Evolutionary conservation across 2,329 filamentous ascomycete genomes (phyloP), one percentile per base, ranked within the genome.

Genomic region (Knoxdaviesia capensis): DNA sequence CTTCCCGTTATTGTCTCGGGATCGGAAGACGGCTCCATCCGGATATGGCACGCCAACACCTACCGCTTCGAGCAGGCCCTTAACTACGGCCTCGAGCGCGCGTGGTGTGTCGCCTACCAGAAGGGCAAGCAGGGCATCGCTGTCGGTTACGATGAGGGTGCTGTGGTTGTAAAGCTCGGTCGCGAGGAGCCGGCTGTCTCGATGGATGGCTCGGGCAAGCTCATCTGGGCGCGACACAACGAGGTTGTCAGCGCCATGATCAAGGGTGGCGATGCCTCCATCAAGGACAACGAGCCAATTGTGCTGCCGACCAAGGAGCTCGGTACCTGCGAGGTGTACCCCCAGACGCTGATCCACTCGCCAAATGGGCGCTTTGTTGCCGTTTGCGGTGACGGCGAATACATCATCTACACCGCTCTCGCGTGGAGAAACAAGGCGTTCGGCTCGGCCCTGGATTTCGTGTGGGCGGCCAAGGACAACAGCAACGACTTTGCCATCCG

Each of bases 1-100:
- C 67, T 98, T 40, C 90, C 90, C 3, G 80, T 98, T 49, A 98
- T 98, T 54, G 88, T 98, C 44, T 96, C 90, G 29, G 90, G 90
- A 52, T 96, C 88, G 30, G 90, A 98, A 61, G 90, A 98, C 59
- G 88, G 88, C 49, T 94, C 87, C 1, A 78, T 98, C 56, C 92
- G 94, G 61, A 87, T 98, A 59, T 98, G 90, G 90, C 87, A 98
- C 58, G 87, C 88, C 49, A 94, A 94, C 56, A 98, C 90, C 42
- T 96, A 96, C 61, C 74, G 90, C 49, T 73, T 96, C 46, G 90
- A 96, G 60, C 90, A 96, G 57, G 93, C 87, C 1, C 66, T 98
- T 47, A 94, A 85, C 64, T 98, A 98, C 59, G 90, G 87, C 31
- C 64, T 98, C 40, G 90, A 98, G 61, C 75, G 90, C 54, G 90